Base-by-base conservation (phyloP, 2,329 filamentous ascomycete species). In the Polychaeton citri region DNA sequence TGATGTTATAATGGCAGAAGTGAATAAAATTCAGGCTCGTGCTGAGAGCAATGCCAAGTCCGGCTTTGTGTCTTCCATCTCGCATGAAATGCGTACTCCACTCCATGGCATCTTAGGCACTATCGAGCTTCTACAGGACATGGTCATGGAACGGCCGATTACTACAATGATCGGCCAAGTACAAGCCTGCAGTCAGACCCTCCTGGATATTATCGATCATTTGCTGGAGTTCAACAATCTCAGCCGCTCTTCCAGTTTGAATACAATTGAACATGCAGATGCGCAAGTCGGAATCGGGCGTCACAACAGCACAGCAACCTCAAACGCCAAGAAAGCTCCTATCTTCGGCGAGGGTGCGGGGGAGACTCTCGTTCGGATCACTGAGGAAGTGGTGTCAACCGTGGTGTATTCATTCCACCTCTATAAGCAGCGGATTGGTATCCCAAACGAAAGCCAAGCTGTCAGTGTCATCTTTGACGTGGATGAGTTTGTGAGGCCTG, bases 321-420 rank as follows among this genome's bases (percentile, higher is more conserved):
- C n/a, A n/a, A n/a, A n/a, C n/a, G n/a, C n/a, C n/a, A n/a, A n/a
- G n/a, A n/a, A n/a, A n/a, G n/a, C n/a, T n/a, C n/a, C n/a, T n/a
- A n/a, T n/a, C n/a, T n/a, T n/a, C n/a, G n/a, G n/a, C n/a, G n/a
- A n/a, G 5, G 46, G 52, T 15, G 30, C 43, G 2, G 44, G 52
- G 15, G 43, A 64, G 0, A 62, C 69, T 38, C 48, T 71, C 1
- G 60, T 62, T 12, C 52, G 62, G 3, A 43, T 71, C 9, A 61
- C 66, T 0, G 69, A 72, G 47, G 69, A 72, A 42, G 69, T 69
- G 0, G 62, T 71, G 4, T 69, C 73, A 38, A 69, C 70, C 2
- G 68, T 72, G 5, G 69, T 52, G 3, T 51, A 50, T 38, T 49
- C 48, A 5, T 51, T 48, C 33, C n/a, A n/a, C n/a, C n/a, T n/a